A percentile compares a stretch with the other conserved stretches of the same genome.
phyloP scores from a whole-genome alignment of 1,139 yeast genomes.

The Scheffersomyces lignicola region DNA sequence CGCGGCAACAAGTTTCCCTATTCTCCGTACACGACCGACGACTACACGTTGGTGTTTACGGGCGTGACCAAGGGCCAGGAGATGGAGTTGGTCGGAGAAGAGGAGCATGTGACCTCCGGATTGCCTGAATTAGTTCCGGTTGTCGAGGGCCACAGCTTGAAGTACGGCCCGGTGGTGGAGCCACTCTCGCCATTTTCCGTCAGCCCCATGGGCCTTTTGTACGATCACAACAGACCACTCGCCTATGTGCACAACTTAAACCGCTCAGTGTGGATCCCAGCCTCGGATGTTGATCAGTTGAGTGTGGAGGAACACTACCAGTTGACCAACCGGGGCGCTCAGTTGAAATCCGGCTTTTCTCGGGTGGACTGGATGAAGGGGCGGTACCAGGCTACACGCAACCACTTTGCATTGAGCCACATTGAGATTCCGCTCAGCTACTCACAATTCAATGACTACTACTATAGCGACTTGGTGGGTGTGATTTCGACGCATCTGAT shows the following conservation, averaged over 20 bases:
- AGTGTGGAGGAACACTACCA: conserved; percentile 84
- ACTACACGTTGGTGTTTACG: conserved; percentile 48
- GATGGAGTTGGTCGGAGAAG: conserved; percentile 21
- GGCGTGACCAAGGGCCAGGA: conserved; percentile 54
- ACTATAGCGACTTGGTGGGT: conserved; percentile 87
- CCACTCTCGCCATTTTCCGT: conserved; percentile 47
- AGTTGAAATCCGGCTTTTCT: conserved; percentile 66
- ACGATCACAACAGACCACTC: conserved; percentile 68
- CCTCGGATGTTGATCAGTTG: conserved; percentile 38
- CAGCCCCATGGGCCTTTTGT: conserved; percentile 55
- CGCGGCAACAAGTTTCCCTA: conserved; percentile 57
- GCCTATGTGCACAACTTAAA: conserved; percentile 57
- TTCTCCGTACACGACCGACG: conserved; percentile 61
- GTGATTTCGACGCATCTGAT: conserved; percentile 82
- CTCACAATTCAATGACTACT: conserved; percentile 58
- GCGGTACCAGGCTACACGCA: conserved; percentile 39
- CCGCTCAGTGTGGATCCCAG: conserved; percentile 75
- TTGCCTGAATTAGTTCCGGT: conserved; percentile 30
- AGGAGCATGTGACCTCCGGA: conserved; percentile 15
- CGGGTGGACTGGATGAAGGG: conserved; percentile 74
- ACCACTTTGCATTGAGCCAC: conserved; percentile 52
- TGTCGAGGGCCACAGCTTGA: conserved; percentile 41
- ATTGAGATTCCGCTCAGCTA: conserved; percentile 52
- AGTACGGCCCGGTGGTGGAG: conserved; percentile 56
- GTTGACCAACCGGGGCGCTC: conserved; percentile 73